phyloP scores from a whole-genome alignment of 257 asterid species.

The Eustoma russellianum region DNA sequence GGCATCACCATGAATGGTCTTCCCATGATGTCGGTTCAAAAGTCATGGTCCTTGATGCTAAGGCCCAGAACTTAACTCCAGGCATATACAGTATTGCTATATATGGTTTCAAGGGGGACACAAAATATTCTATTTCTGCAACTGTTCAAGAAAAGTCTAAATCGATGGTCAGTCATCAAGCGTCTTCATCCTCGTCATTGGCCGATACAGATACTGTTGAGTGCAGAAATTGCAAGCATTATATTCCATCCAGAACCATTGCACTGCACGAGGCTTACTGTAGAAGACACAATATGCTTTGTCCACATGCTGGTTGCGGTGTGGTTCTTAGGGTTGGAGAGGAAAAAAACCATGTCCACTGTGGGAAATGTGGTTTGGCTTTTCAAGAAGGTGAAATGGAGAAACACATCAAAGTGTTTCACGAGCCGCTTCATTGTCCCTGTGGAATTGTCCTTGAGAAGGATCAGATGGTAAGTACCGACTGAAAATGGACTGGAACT shows the following conservation, averaged over 20 bases:
- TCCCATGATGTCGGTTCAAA: slow-evolving; percentile 88
- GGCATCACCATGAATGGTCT: slow-evolving; percentile 89
- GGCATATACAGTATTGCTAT: slow-evolving; percentile 67
- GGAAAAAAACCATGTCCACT: slow-evolving; percentile 69
- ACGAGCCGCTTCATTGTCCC: slow-evolving; percentile 83
- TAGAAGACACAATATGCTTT: slow-evolving; percentile 63
- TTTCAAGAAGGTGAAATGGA: slow-evolving; percentile 73
- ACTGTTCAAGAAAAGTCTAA: slow-evolving; percentile 34
- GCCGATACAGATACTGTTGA: slow-evolving; percentile 51
- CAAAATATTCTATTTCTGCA: slow-evolving; percentile 47
- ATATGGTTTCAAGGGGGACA: slow-evolving; percentile 80
- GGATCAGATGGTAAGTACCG: slow-evolving; percentile 69
- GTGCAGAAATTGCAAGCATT: slow-evolving; percentile 73
- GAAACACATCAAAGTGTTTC: slow-evolving; percentile 92
- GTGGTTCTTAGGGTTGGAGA: slow-evolving; percentile 79
- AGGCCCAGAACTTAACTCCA: slow-evolving; percentile 50
- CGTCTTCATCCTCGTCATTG: slow-evolving; percentile 31
- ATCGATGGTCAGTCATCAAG: slow-evolving; percentile 49
- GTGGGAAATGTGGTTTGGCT: slow-evolving; percentile 77
- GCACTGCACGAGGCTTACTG: slow-evolving; percentile 87
- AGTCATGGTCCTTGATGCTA: slow-evolving; percentile 55
- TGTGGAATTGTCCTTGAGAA: slow-evolving; percentile 87
- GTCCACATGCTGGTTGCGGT: slow-evolving; percentile 73
- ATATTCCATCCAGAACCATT: slow-evolving; percentile 65
- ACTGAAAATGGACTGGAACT: too few relatives aligned